phyloP scores from a whole-genome alignment of 169 alveolate genomes.

The Plasmodium blacklocki region DNA sequence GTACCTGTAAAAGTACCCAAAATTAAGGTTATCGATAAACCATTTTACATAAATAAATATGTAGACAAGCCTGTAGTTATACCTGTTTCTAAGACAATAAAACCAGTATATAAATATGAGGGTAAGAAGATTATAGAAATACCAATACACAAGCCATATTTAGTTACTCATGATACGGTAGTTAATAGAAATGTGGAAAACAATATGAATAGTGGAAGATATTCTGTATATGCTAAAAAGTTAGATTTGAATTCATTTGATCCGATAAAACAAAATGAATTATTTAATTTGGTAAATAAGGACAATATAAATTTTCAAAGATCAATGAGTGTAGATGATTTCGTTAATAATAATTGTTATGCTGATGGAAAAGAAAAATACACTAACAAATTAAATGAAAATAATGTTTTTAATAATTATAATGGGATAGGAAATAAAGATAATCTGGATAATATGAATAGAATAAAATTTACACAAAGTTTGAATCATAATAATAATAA shows the following conservation, averaged over 20 bases:
- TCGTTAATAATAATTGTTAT: neutral
- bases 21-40: constrained; percentile 82
- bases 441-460: constrained; percentile 2
- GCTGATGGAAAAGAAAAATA: neutral
- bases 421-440: neutral
- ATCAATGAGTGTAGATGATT: constrained; percentile 51
- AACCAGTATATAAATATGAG: constrained; percentile 82
- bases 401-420: neutral
- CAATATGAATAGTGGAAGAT: constrained; percentile 40
- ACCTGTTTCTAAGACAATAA: constrained; percentile 82
- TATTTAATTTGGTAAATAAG: constrained; percentile 43
- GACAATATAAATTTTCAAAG: constrained; percentile 38
- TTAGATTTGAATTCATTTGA: constrained; percentile 36
- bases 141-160: constrained; percentile 85
- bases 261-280: constrained; percentile 38
- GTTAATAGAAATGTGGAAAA: constrained; percentile 31
- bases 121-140: constrained; percentile 82
- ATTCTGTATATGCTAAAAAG: constrained; percentile 48
- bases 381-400: neutral
- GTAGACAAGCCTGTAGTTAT: constrained; percentile 86
- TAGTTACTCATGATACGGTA: constrained; percentile 84
- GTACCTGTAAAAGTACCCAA: constrained; percentile 85
- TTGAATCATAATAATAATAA: constrained; percentile 15
- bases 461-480: constrained; percentile 35
- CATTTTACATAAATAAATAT: constrained; percentile 81